Percentiles rank a stretch among this genome's conserved stretches.
Evolutionary conservation across 345 rosid species (phyloP).

Genomic region (Camelina hispida): DNA sequence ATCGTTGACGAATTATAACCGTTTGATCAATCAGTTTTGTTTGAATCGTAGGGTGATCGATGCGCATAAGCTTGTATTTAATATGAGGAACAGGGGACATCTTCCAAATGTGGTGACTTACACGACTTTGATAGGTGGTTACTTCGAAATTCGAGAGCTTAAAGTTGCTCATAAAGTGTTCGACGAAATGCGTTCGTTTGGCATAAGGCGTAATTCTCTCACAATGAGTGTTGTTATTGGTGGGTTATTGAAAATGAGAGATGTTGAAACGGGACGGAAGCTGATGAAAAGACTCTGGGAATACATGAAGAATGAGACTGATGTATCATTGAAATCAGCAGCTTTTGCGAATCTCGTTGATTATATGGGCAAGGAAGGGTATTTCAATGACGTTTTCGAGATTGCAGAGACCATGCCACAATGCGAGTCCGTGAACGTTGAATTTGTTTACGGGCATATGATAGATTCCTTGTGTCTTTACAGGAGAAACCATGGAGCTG

Average conservation of each 20-base stretch:
- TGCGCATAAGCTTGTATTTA: slow-evolving; percentile 63
- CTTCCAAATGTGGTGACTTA: slow-evolving; percentile 67
- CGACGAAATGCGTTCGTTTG: slow-evolving; percentile 68
- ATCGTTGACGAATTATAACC: slow-evolving; percentile 70
- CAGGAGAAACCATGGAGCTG: slow-evolving; percentile 75
- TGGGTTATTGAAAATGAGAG: slow-evolving; percentile 63
- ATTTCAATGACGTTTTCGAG: slow-evolving; percentile 58
- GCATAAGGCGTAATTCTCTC: slow-evolving; percentile 58
- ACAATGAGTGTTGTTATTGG: slow-evolving; percentile 63
- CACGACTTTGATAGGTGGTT: slow-evolving; percentile 71
- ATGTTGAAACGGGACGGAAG: slow-evolving; percentile 48
- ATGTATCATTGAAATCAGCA: slow-evolving; percentile 51
- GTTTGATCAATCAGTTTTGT: slow-evolving; percentile 76
- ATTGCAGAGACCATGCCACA: slow-evolving; percentile 79
- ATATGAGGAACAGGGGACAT: slow-evolving; percentile 70
- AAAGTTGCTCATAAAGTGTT: slow-evolving; percentile 62
- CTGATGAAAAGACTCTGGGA: slow-evolving; percentile 68
- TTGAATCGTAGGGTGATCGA: slow-evolving; percentile 45
- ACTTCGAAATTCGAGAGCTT: slow-evolving; percentile 49
- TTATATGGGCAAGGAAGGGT: slow-evolving; percentile 73
- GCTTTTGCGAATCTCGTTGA: slow-evolving; percentile 74
- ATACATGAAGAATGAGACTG: slow-evolving; percentile 56
- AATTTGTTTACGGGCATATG: slow-evolving; percentile 70
- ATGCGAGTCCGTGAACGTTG: slow-evolving; percentile 54
- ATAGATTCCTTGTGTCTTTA: slow-evolving; percentile 71